Conservation (phyloP, 2,329 filamentous ascomycete genomes). For the Cladosporium sp. region DNA sequence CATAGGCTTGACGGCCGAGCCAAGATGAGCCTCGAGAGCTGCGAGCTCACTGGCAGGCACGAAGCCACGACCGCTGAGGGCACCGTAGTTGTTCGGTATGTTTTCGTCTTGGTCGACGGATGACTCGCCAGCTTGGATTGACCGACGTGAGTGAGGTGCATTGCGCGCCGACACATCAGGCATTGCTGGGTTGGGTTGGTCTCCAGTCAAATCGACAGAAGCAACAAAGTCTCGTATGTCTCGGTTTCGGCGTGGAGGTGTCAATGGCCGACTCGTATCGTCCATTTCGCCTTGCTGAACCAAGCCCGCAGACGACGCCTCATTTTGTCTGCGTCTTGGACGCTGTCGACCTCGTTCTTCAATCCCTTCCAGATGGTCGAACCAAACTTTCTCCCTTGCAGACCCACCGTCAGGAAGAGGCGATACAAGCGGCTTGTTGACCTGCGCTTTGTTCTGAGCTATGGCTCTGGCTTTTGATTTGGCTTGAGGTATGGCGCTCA, state of each 20-base stretch:
- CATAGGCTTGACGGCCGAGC: constrained; percentile 17
- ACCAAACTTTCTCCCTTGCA: constrained; percentile 31
- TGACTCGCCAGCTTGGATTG: background rate
- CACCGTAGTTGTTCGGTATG: constrained; percentile 1
- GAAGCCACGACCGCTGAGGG: constrained; percentile 25
- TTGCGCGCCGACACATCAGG: background rate
- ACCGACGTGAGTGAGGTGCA: background rate
- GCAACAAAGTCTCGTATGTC: constrained; percentile 36
- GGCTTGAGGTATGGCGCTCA: constrained; percentile 29
- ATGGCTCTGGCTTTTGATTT: constrained; percentile 21
- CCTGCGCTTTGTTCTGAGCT: constrained; percentile 20
- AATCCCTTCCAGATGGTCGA: constrained; percentile 31
- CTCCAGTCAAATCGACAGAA: constrained; percentile 19
- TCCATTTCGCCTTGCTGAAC: constrained; percentile 27
- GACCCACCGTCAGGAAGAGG: constrained; percentile 25
- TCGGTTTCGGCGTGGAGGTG: constrained; percentile 30
- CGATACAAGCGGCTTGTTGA: constrained; percentile 35
- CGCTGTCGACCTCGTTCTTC: constrained; percentile 14
- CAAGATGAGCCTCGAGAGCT: constrained; percentile 19
- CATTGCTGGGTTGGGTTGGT: background rate
- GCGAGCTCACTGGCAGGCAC: constrained; percentile 34
- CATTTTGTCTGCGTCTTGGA: background rate
- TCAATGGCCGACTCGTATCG: constrained; percentile 26
- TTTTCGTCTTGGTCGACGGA: constrained; percentile 19
- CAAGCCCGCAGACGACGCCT: background rate